These are phyloP conservation scores for Aspergillus conjunctus DNA, from an alignment of 495 filamentous ascomycete species.

Conservation along the genomic window DNA sequence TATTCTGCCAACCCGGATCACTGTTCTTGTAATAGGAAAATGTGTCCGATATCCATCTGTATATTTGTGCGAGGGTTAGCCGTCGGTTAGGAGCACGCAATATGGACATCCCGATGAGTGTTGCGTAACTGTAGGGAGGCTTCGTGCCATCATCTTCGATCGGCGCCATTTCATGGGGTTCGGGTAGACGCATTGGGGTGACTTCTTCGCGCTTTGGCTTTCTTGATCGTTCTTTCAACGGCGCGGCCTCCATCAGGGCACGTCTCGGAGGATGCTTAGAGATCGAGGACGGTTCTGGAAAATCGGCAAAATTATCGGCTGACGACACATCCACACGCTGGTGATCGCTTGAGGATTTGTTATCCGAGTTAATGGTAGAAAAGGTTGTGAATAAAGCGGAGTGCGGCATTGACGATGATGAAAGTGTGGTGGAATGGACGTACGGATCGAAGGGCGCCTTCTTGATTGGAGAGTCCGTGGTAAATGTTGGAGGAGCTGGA, in stretches of 20 bases:
- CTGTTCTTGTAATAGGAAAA: constrained; percentile 82
- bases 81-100: constrained; percentile 80
- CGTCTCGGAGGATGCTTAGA: constrained; percentile 66
- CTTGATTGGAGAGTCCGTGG: constrained; percentile 87
- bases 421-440: constrained; percentile 55
- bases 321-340: constrained; percentile 47
- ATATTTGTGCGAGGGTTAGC: constrained; percentile 93
- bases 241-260: constrained; percentile 70
- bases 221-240: constrained; percentile 69
- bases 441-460: constrained; percentile 59
- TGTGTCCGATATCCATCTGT: constrained; percentile 97
- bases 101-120: constrained; percentile 97
- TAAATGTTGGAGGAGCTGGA: constrained; percentile 61
- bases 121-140: constrained; percentile 88
- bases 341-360: constrained; percentile 66
- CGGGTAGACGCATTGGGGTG: constrained; percentile 57
- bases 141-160: constrained; percentile 88
- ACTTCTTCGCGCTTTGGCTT: constrained; percentile 56
- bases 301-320: constrained; percentile 54
- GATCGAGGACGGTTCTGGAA: constrained; percentile 58
- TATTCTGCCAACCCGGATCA: constrained; percentile 96
- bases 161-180: constrained; percentile 73
- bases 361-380: constrained; percentile 46
- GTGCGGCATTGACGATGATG: constrained; percentile 56
- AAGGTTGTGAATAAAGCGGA: constrained; percentile 68